A percentile compares a stretch with the other conserved stretches of the same genome.
Conservation (phyloP, 192 early-diverging fungal genomes). For the Rhizophlyctis rosea region DNA sequence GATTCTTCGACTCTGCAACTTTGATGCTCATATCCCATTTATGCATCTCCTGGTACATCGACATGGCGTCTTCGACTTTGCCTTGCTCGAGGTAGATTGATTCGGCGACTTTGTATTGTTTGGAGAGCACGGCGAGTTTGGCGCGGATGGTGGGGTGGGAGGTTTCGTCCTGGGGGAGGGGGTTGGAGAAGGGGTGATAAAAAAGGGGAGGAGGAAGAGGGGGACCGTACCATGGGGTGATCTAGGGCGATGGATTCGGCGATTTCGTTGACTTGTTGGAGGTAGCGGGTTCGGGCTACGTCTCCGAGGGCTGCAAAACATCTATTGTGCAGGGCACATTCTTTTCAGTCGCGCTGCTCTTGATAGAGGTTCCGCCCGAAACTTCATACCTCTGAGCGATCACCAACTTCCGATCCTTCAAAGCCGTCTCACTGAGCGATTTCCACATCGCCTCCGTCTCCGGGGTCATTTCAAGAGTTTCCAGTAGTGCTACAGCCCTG, state of each 20-base stretch:
- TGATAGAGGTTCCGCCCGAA: neutral
- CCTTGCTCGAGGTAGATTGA: slow-evolving; percentile 57
- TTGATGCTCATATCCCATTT: slow-evolving; percentile 67
- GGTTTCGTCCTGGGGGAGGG: slow-evolving; percentile 15
- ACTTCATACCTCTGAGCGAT: slow-evolving; percentile 51
- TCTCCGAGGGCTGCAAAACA: slow-evolving; percentile 63
- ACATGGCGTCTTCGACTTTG: slow-evolving; percentile 63
- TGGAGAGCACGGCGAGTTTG: slow-evolving; percentile 53
- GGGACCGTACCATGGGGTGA: slow-evolving; percentile 8
- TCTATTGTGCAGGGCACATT: slow-evolving; percentile 12
- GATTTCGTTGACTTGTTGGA: slow-evolving; percentile 41
- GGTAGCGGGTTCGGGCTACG: slow-evolving; percentile 47
- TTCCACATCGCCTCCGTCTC: slow-evolving; percentile 71
- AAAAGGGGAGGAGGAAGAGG: slow-evolving; percentile 9
- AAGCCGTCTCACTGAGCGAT: slow-evolving; percentile 46
- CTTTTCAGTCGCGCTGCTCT: neutral
- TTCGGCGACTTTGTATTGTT: slow-evolving; percentile 63
- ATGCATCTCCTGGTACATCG: slow-evolving; percentile 68
- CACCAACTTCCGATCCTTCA: slow-evolving; percentile 52
- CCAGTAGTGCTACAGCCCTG: slow-evolving; percentile 59
- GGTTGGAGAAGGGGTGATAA: slow-evolving; percentile 7
- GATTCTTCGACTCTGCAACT: slow-evolving; percentile 61
- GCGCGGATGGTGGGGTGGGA: slow-evolving; percentile 48
- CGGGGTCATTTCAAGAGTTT: slow-evolving; percentile 57
- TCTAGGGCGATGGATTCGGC: slow-evolving; percentile 26